Base-by-base conservation (phyloP, 1,284 basidiomycete species). In the Moesziomyces antarcticus region DNA sequence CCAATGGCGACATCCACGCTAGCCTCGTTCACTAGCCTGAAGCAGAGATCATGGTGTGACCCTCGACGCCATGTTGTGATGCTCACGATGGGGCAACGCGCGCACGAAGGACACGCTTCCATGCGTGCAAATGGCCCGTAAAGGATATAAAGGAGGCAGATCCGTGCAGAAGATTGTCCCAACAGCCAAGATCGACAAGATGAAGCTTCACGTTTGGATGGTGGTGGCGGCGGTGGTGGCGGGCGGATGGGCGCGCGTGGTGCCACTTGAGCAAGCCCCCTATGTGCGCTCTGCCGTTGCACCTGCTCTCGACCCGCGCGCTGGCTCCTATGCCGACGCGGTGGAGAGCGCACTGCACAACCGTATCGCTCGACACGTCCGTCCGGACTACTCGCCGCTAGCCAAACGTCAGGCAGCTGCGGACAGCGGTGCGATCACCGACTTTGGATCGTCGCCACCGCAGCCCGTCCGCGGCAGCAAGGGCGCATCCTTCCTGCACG, bases 321-420 rank as follows among this genome's bases (percentile, higher is more conserved):
- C 30, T 3, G 10, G 11, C 11, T 30, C 47, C 11, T 22, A 20
- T n/a, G 20, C 27, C 33, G 16, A n/a, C 11, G 47, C 47, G 4
- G n/a, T 33, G 16, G 33, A 35, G 13, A 60, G 58, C 53, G 27
- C 48, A 21, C 43, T 63, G 14, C 60, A 63, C 45, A 37, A 37
- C 10, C 53, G 60, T 14, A 53, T 63, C 22, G 30, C 53, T 6
- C 50, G 53, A 7, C 60, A 63, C 53, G 51, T 63, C 20, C 60
- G 60, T 11, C 60, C 60, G 7, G 51, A 53, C 8, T 43, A 41
- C 42, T 21, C 51, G 14, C 25, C 25, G 25, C 25, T 43, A n/a
- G 3, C 11, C 13, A 21, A 21, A 7, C 51, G 51, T 18, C 41
- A 44, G 18, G 5, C 30, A 0, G 20, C 11, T n/a, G 13, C 30